Base-by-base conservation (phyloP, 129 eudicot genomes). In the Flaveria trinervia region DNA sequence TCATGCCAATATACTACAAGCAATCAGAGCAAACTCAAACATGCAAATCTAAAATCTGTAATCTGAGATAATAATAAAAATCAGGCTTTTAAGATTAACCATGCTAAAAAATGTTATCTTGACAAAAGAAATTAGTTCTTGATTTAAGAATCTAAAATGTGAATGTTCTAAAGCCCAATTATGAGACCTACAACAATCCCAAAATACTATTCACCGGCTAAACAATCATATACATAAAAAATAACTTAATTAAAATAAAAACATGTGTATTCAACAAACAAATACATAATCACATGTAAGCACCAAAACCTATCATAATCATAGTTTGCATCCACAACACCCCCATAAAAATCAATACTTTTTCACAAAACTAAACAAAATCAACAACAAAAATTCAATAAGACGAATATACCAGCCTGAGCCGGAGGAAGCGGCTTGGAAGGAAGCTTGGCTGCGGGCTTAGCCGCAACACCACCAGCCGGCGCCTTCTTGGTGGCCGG, bases 361-460 rank as follows among this genome's bases (percentile, higher is more conserved):
- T 22, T 9, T 52, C 7, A 20, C 0, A n/a, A 14, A 67, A 22
- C 16, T 0, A 8, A 23, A 4, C 12, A 59, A 51, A 51, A n/a
- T 17, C 7, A 28, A 25, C 7, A 36, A 39, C 3, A 9, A 14
- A 8, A 17, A 8, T 5, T 14, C 4, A 48, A 45, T 33, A 67
- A 22, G 0, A 15, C 5, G 26, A 54, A 39, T 23, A 17, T 72
- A 92, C 97, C 97, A 89, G 96, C 91, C 80, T 89, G 91, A 62
- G 97, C 55, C 4, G 97, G 96, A 36, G 97, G 97, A 0, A 81
- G 81, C 52, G 96, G 97, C 84, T 92, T 92, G 54, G 91, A 48
- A 2, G 97, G 97, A 25, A 92, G 81, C 86, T 88, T 91, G 9
- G 88, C 92, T 3, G 84, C 76, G 0, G 87, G 65, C 82, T 83